Evolutionary conservation across 2,329 filamentous ascomycete genomes (phyloP), one percentile per base, ranked within the genome.

Genomic region (Aspergillus piperis): DNA sequence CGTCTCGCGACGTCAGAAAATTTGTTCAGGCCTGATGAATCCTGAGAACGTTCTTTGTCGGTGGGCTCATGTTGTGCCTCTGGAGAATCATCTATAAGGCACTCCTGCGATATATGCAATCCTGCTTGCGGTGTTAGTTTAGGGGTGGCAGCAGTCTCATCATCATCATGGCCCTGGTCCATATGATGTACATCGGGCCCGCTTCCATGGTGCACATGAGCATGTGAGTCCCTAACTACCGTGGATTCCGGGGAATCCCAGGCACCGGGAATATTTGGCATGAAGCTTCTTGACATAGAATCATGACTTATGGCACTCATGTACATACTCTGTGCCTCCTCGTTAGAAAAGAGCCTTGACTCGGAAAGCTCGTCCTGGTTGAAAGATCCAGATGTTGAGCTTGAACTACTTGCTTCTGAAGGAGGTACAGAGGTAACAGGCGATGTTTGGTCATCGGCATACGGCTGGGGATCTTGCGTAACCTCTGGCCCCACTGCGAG

Each of bases 291-390:
- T 54, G 62, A 67, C 19, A 59, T 64, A 23, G 74, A 71, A 8
- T 71, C 71, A 39, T 77, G 75, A 60, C 83, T 86, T 58, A 87
- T 78, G 10, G 84, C 86, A 69, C 86, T 82, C 79, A 82, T 80
- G 59, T 82, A 82, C 73, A 82, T 77, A 63, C 80, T 82, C 58
- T 80, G 75, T n/a, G 80, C 80, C 66, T 82, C 79, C 60, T 81
- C 79, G 58, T 79, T 77, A 44, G 77, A 79, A 59, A 81, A 82
- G 49, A 81, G 66, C 62, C 71, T 80, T 3, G 80, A 82, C 59
- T 80, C 75, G 6, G 75, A 72, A n/a, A 82, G 73, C 30, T 80
- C 75, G 50, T 48, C 61, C 15, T 74, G 74, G 44, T 63, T 58
- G n/a, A 68, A 63, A n/a, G 63, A 59, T 41, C 58, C 66, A 11